phyloP scores from a whole-genome alignment of 495 filamentous ascomycete genomes.

The Polyplosphaeria fusca region DNA sequence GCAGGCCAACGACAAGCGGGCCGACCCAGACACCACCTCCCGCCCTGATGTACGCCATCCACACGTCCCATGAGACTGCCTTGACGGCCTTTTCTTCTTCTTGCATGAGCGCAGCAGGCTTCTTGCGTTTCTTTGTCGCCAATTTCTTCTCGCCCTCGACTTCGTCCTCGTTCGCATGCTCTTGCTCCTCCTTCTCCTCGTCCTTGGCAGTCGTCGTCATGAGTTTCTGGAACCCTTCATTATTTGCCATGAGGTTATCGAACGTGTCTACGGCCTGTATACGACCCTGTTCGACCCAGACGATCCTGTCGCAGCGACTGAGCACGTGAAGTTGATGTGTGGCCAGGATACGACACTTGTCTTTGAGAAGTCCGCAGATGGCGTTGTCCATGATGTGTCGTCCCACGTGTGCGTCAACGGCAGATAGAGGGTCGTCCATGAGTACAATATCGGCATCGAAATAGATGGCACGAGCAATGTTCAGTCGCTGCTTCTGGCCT shows the following conservation, averaged over 20 bases:
- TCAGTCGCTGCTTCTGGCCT: slow-evolving; percentile 79
- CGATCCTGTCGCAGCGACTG: slow-evolving; percentile 81
- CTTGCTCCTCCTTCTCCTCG: slow-evolving; percentile 51
- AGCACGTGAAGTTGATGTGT: slow-evolving; percentile 95
- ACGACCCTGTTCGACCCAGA: slow-evolving; percentile 83
- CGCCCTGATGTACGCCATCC: slow-evolving; percentile 73
- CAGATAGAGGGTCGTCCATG: slow-evolving; percentile 54
- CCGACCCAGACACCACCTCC: slow-evolving; percentile 73
- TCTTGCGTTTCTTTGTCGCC: slow-evolving; percentile 60
- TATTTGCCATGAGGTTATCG: slow-evolving; percentile 74
- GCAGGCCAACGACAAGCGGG: slow-evolving; percentile 59
- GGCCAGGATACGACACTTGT: slow-evolving; percentile 86
- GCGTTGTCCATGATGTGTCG: slow-evolving; percentile 95
- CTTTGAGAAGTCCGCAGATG: slow-evolving; percentile 81
- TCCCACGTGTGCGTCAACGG: slow-evolving; percentile 59
- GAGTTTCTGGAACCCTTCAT: slow-evolving; percentile 69
- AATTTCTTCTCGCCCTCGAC: slow-evolving; percentile 49
- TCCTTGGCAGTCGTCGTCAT: slow-evolving; percentile 82
- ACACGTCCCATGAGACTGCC: slow-evolving; percentile 82
- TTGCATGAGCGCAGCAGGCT: slow-evolving; percentile 73
- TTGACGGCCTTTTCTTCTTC: slow-evolving; percentile 78
- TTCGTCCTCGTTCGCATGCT: slow-evolving; percentile 44
- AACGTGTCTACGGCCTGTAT: slow-evolving; percentile 86
- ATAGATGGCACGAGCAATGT: slow-evolving; percentile 56
- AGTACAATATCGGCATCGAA: slow-evolving; percentile 51